phyloP scores from a whole-genome alignment of 148 eudicot species.

The Chenopodium album region DNA sequence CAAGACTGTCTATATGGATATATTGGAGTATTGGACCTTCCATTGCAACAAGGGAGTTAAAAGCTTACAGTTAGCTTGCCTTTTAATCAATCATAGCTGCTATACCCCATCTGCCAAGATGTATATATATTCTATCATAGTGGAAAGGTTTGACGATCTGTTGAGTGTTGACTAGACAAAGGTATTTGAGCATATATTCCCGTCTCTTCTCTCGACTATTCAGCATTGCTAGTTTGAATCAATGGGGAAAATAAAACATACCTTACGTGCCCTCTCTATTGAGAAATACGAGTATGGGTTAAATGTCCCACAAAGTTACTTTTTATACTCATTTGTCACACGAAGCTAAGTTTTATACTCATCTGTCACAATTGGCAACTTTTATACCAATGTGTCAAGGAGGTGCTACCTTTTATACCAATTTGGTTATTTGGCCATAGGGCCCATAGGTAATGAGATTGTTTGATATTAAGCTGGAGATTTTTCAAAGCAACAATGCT shows the following conservation, averaged over 20 bases:
- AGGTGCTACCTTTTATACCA: no score
- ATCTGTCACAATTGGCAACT: no score
- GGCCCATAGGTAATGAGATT: no score
- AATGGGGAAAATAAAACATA: background rate
- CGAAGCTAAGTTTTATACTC: no score
- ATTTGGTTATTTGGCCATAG: no score
- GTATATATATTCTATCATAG: background rate
- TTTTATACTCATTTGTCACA: no score
- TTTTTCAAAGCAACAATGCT: no score
- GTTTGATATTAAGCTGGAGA: no score
- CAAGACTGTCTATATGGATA: background rate
- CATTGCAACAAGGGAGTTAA: background rate
- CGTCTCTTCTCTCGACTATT: background rate
- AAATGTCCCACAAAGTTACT: no score
- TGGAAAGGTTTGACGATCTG: background rate
- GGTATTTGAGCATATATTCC: background rate
- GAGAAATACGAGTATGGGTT: no score
- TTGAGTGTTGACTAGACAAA: background rate
- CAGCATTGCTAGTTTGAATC: background rate
- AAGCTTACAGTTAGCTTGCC: background rate
- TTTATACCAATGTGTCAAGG: no score
- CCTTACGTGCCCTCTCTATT: no score
- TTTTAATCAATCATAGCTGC: background rate
- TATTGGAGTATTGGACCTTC: background rate
- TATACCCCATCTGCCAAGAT: background rate